These are phyloP conservation scores for Aspergillus pseudotamarii DNA, from an alignment of 2,329 filamentous ascomycete genomes.

Conservation along the genomic window DNA sequence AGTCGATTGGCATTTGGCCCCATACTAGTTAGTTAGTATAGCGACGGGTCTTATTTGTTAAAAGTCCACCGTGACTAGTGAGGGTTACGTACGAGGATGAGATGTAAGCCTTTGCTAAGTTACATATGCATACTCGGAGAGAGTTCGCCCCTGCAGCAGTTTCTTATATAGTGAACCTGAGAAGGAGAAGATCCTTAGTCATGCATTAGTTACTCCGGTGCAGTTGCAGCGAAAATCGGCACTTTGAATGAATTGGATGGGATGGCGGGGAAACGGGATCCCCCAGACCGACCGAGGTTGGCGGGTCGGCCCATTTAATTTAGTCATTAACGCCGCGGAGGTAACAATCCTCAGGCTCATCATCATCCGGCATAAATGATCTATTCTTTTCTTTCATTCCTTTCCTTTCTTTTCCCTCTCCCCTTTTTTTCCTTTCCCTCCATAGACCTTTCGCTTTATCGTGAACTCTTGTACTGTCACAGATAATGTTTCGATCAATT, in stretches of 20 bases:
- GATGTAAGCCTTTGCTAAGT: no score
- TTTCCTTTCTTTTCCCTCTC: neutral
- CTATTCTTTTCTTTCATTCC: neutral
- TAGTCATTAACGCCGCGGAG: neutral
- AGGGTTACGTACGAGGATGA: no score
- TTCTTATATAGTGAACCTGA: neutral
- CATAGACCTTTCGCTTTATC: neutral
- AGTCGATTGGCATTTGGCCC: no score
- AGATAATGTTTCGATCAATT: constrained; percentile 39
- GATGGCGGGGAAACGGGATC: constrained; percentile 1
- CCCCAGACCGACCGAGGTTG: constrained; percentile 4
- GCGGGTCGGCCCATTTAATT: neutral
- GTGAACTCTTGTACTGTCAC: neutral
- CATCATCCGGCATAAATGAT: neutral
- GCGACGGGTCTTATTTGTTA: no score
- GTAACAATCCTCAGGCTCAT: neutral
- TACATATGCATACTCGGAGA: no score
- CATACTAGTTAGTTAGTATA: no score
- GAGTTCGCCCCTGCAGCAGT: no score
- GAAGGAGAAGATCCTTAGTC: no score
- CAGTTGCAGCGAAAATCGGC: neutral
- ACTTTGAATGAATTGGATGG: neutral
- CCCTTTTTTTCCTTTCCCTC: neutral
- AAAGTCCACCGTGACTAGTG: no score
- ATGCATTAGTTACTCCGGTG: no score